Base-by-base conservation (phyloP, 352 stramenopile genomes). In the Pythium brachiatum region DNA sequence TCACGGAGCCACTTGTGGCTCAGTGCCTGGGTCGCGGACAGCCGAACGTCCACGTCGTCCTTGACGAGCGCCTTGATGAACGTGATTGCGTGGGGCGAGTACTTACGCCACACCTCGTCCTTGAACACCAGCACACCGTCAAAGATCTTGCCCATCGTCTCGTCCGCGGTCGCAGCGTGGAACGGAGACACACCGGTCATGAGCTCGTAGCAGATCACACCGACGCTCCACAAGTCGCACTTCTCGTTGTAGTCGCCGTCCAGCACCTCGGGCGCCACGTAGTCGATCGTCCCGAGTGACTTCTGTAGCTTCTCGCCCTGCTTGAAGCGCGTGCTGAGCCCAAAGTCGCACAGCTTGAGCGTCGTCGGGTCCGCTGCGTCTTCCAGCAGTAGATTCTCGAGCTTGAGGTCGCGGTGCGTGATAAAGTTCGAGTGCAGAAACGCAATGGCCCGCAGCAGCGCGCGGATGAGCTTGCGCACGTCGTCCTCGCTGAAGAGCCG, bases 11-110 rank as follows among this genome's bases (percentile, higher is more conserved):
- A 93, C 59, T 85, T 86, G 68, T 91, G 80, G 20, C 76, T 66
- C 20, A 93, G 69, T 16, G 83, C 83, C 51, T 93, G 73, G 38
- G 86, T 69, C 0, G 83, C 83, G 41, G 81, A 88, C 6, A 90
- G 57, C 20, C 83, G 74, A 48, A 66, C 64, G 50, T 89, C 72
- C 25, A 90, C 78, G 38, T 94, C 70, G 29, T 89, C 82, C 52
- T 88, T 88, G 29, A 94, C 79, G 18, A 94, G 68, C n/a, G 77
- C 71, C 75, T 92, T 90, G 55, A 94, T 76, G 57, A 94, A 94
- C 36, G 74, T 73, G 53, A 93, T 90, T 3, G 81, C 78, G 12
- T 59, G 62, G 0, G 82, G 74, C 21, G 86, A 92, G 27, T 84
- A 79, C 25, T 81, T 63, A 21, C 75, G 85, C 83, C 84, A 95